Conservation (phyloP, 1,139 yeast species). For the Meyerozyma elateridarum region DNA sequence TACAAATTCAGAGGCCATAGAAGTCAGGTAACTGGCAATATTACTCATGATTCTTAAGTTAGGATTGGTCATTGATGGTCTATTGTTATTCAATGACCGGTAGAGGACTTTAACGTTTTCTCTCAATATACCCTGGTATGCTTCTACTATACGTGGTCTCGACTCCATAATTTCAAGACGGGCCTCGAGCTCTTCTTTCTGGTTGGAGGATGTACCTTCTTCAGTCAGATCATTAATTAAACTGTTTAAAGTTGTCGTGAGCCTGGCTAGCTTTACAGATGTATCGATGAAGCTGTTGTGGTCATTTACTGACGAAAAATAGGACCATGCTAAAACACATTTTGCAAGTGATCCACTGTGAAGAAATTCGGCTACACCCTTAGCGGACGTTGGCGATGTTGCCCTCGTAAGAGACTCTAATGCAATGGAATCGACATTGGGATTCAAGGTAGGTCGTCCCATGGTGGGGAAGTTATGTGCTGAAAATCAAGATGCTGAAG, state of each 20-base stretch:
- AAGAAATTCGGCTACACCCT: too few species aligned
- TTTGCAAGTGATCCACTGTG: too few species aligned
- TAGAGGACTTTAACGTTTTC: slow-evolving; percentile 61
- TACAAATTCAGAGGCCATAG: slow-evolving; percentile 51
- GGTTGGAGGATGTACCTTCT: slow-evolving; percentile 10
- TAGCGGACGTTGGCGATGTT: too few species aligned
- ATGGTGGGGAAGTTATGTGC: too few species aligned
- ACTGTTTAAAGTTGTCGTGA: slow-evolving; percentile 19
- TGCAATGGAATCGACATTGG: too few species aligned
- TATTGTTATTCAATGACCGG: slow-evolving; percentile 57
- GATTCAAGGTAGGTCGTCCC: too few species aligned
- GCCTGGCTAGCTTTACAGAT: slow-evolving; percentile 29
- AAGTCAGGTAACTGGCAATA: slow-evolving; percentile 45
- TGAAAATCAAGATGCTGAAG: too few species aligned
- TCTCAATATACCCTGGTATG: slow-evolving; percentile 50
- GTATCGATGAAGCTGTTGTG: slow-evolving; percentile 44
- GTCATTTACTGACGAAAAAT: slow-evolving; percentile 59
- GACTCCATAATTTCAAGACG: slow-evolving; percentile 9
- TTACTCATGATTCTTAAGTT: slow-evolving; percentile 51
- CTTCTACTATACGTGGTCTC: slow-evolving; percentile 22
- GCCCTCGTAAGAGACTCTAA: too few species aligned
- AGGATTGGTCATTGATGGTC: slow-evolving; percentile 60
- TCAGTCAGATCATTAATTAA: slow-evolving; percentile 7
- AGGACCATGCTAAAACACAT: slow-evolving; percentile 44
- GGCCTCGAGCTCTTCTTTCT: slow-evolving; percentile 13